Conservation (phyloP, 139 green algal species). For the Chlamydomonas sphaeroides region DNA sequence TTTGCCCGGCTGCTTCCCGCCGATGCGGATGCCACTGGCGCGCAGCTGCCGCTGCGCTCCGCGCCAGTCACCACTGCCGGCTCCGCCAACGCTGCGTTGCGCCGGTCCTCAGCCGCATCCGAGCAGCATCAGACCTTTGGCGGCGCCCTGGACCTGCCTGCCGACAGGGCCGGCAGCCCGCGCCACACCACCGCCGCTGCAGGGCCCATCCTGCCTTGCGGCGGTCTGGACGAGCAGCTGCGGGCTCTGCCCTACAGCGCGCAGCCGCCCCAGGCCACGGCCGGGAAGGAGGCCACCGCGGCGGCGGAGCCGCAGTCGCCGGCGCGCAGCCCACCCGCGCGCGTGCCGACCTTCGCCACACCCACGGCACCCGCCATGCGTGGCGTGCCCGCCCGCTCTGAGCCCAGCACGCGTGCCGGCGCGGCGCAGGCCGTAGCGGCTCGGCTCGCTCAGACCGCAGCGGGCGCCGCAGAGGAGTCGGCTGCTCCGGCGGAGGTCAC, state of each 20-base stretch:
- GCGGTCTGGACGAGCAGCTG: constrained; percentile 19
- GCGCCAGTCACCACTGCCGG: constrained; percentile 22
- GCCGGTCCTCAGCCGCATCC: background rate
- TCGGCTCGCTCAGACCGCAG: background rate
- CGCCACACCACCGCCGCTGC: background rate
- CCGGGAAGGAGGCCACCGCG: background rate
- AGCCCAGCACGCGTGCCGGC: no score
- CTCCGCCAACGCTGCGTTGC: no score
- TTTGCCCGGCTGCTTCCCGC: background rate
- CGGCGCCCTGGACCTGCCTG: constrained; percentile 20
- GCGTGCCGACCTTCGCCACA: constrained; percentile 23
- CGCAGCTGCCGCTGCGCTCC: background rate
- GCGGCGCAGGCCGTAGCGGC: no score
- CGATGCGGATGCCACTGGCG: background rate
- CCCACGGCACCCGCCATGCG: constrained; percentile 6
- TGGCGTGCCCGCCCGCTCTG: background rate
- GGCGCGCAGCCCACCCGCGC: background rate
- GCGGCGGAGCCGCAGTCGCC: background rate
- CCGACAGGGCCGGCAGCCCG: no score
- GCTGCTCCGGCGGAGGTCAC: background rate
- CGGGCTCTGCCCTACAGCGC: background rate
- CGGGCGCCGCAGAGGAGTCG: background rate
- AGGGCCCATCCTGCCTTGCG: background rate
- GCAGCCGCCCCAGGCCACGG: no score
- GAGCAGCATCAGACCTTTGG: constrained; percentile 8